Base-by-base conservation (phyloP, 371 early-diverging fungal species). In the Circinella umbellata region DNA sequence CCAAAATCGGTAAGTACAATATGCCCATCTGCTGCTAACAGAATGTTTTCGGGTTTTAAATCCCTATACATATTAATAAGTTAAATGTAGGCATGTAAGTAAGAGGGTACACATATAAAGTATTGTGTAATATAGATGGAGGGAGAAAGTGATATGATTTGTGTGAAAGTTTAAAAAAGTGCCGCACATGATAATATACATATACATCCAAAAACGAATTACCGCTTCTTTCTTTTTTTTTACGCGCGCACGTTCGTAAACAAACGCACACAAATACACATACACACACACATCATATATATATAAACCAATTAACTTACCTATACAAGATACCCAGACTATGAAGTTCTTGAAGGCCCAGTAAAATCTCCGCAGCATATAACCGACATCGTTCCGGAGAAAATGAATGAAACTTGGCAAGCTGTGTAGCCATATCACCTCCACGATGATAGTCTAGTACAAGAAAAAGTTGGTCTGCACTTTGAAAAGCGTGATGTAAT, bases 401-500 rank as follows among this genome's bases (percentile, higher is more conserved):
- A 73, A 82, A 67, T 77, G 77, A 36, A 66, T 64, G 68, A 64
- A 73, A 36, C 73, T 66, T 61, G 64, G 76, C 71, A 69, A 71
- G 74, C 15, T 81, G 76, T 34, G 87, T 88, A 76, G 90, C 94
- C 49, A 96, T 90, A 62, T 93, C 89, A 49, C 91, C 87, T 62
- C 95, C 95, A 51, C 90, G 87, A 69, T 93, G 92, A 74, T 92
- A 88, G 68, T 91, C 89, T 91, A 99, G 91, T 2, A 99, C 96
- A 74, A 99, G 92, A 82, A 94, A 99, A 17, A 99, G 76, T 36
- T 96, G 92, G 63, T 91, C 91, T n/a, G 90, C 85, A 18, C 94
- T 91, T 81, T 98, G 98, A 84, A 98, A 98, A 67, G 93, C 93
- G 61, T 93, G 92, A 75, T 98, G 96, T 69, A 99, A 81, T 37